Evolutionary conservation across 2,329 filamentous ascomycete species (phyloP).

Genomic region (Ramularia endophylla): DNA sequence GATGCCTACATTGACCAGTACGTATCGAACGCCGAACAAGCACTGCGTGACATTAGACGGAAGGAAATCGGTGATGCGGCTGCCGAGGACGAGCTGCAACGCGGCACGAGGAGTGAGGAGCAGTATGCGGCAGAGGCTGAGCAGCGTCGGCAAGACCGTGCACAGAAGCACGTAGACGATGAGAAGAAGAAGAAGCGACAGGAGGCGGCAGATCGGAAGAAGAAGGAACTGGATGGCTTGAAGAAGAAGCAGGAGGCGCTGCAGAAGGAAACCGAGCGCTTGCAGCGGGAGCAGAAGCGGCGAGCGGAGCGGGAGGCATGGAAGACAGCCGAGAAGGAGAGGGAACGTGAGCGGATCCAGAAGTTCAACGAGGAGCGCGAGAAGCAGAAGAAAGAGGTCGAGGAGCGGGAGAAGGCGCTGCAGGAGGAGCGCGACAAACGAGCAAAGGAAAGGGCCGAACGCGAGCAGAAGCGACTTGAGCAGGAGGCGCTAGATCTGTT

Average conservation of each 20-base stretch:
- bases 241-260: conserved; percentile 44
- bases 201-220: conserved; percentile 57
- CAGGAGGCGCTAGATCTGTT: conserved; percentile 50
- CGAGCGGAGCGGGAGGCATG: conserved; percentile 45
- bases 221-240: conserved; percentile 44
- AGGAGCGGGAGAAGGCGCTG: conserved; percentile 48
- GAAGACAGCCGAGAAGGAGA: conserved; percentile 42
- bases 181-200: conserved; percentile 52
- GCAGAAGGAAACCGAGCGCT: conserved; percentile 35
- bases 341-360: conserved; percentile 50
- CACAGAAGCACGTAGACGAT: conserved; percentile 56
- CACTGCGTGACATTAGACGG: conserved; percentile 62
- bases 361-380: conserved; percentile 47
- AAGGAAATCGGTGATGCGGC: conserved; percentile 64
- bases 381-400: conserved; percentile 34
- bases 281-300: conserved; percentile 44
- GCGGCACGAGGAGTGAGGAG: conserved; percentile 66
- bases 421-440: conserved; percentile 42
- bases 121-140: conserved; percentile 65
- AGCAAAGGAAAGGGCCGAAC: conserved; percentile 34
- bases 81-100: conserved; percentile 58
- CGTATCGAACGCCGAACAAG: conserved; percentile 59
- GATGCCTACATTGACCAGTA: conserved; percentile 60
- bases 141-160: conserved; percentile 54
- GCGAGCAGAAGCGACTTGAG: conserved; percentile 51